Evolutionary conservation across 2,329 filamentous ascomycete species (phyloP), one percentile per base, ranked within the genome.

Genomic region (Calonectria fujianensis): DNA sequence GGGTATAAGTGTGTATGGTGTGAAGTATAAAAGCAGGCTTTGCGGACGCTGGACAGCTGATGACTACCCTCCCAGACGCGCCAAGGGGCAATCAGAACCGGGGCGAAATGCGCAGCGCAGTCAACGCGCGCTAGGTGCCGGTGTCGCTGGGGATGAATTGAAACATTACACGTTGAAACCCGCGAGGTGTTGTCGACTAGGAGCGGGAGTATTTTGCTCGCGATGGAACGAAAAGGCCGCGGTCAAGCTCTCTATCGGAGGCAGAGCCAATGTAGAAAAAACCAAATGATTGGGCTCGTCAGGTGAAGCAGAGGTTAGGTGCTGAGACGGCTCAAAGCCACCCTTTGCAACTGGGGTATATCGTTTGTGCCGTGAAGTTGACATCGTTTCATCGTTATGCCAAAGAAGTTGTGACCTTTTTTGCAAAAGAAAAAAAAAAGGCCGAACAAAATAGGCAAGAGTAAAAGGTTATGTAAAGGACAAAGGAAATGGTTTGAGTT

Each of bases 311-410:
- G 76, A 77, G 65, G 57, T 41, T 69, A 48, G 10, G 35, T 74
- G 69, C 70, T 73, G 41, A 72, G 69, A 73, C 66, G 67, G 75
- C 77, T 48, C 71, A 75, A 72, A 75, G 76, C 76, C 79, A 50
- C 69, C 74, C 76, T 78, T 77, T 77, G 77, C 75, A 72, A 59
- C 73, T 24, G 45, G 45, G 45, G 73, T 75, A 65, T 78, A 77
- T 80, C 74, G 74, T 80, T 70, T 70, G 73, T 80, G 77, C 77
- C 76, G 76, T 69, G 14, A 16, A 73, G 45, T 78, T 78, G 74
- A 75, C 75, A 72, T 78, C 78, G 80, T 81, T 81, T 77, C 77
- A 81, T 81, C 80, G 78, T 81, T 75, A 76, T 75, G 75, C 67
- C 70, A 69, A 41, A 59, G 78, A 74, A 78, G 74, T 74, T 64